Evolutionary conservation across 148 eudicot species (phyloP).

Genomic region (Amaranthus cruentus): DNA sequence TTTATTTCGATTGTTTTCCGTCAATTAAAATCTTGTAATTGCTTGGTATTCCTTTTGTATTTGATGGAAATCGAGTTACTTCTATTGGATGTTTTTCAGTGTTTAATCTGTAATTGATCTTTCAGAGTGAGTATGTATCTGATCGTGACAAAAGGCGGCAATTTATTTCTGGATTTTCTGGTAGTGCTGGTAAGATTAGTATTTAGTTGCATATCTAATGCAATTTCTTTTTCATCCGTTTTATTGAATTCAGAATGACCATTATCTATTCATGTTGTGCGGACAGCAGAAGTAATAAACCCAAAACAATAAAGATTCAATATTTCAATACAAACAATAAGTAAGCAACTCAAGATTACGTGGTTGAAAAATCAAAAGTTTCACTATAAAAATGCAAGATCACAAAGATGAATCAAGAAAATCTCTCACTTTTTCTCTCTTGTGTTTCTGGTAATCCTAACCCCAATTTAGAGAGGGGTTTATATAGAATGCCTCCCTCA

Average conservation of each 20-base stretch:
- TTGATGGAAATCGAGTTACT: not conserved
- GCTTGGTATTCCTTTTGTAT: not conserved
- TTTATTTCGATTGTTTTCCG: not conserved
- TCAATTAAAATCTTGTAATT: not conserved
- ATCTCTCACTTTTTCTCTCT: no score
- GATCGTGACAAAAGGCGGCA: slow-evolving; percentile 79
- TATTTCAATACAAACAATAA: no score
- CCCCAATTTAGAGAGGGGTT: no score
- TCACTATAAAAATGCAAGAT: no score
- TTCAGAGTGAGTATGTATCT: slow-evolving; percentile 87
- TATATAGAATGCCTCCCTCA: no score
- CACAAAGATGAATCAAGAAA: no score
- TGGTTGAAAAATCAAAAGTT: no score
- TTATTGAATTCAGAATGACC: not conserved
- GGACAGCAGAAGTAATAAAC: no score
- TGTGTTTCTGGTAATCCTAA: no score
- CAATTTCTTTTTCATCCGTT: not conserved
- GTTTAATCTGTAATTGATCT: slow-evolving; percentile 2
- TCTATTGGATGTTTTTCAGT: not conserved
- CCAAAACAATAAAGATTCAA: no score
- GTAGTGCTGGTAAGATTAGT: slow-evolving; percentile 65
- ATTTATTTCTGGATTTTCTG: slow-evolving; percentile 84
- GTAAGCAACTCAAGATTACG: no score
- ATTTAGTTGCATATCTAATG: not conserved
- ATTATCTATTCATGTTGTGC: no score